A percentile compares a stretch with the other conserved stretches of the same genome.
These are phyloP conservation scores for Fusarium sp. DNA, from an alignment of 2,329 filamentous ascomycete genomes.

Conservation along the genomic window DNA sequence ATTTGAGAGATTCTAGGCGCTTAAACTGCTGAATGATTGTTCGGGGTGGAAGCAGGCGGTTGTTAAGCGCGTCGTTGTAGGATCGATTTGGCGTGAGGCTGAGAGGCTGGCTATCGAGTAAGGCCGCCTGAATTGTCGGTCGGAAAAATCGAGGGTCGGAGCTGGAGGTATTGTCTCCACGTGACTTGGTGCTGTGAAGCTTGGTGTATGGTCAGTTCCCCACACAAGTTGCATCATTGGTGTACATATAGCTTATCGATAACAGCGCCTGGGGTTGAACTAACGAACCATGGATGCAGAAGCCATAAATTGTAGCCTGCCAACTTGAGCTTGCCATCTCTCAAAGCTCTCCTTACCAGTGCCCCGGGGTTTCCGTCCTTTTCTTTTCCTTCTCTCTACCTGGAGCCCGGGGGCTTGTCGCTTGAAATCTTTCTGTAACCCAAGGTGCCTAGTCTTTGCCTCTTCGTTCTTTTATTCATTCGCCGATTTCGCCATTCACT, in stretches of 20 bases:
- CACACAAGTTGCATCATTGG: conserved; percentile 20
- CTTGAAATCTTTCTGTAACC: not conserved
- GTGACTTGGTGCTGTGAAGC: conserved; percentile 22
- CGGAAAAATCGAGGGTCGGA: conserved; percentile 45
- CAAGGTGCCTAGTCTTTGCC: not conserved
- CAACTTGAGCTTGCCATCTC: conserved; percentile 39
- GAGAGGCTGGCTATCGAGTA: conserved; percentile 40
- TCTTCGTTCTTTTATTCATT: not conserved
- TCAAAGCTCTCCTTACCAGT: conserved; percentile 22
- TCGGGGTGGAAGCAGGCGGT: conserved; percentile 16
- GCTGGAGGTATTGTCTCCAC: conserved; percentile 26
- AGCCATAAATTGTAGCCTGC: conserved; percentile 41
- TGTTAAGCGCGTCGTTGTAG: conserved; percentile 32
- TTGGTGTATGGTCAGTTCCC: not conserved
- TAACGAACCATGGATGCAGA: conserved; percentile 15
- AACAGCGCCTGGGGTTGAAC: conserved; percentile 21
- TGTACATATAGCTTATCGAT: conserved; percentile 28
- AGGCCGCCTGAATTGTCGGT: conserved; percentile 43
- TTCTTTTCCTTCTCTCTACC: conserved; percentile 11
- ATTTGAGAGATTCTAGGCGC: conserved; percentile 14
- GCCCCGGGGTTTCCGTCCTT: conserved; percentile 22
- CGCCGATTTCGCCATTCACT: conserved; percentile 1
- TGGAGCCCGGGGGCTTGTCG: conserved; percentile 19
- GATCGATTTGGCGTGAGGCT: conserved; percentile 42
- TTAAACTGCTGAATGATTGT: not conserved